Percentiles rank a stretch among this genome's conserved stretches.
These are phyloP conservation scores for Sorghum bicolor DNA, from an alignment of 176 grass and related monocot species.

Conservation along the genomic window Sorghum_bicolor_NCBIv3 NC_012876.2:7796001-7796500, in stretches of 20 bases:
- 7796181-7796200: slow-evolving; percentile 26
- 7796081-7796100: background rate
- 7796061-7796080: background rate
- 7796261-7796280: slow-evolving; percentile 17
- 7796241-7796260: slow-evolving; percentile 5
- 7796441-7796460: slow-evolving; percentile 9
- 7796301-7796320: slow-evolving; percentile 31
- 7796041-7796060: too few species aligned
- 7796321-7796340: slow-evolving; percentile 30
- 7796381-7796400: background rate
- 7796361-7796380: slow-evolving; percentile 13
- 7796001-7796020: too few species aligned
- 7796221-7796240: background rate
- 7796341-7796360: slow-evolving; percentile 31
- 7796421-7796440: background rate
- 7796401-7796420: background rate
- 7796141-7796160: slow-evolving; percentile 14
- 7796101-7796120: slow-evolving; percentile 4
- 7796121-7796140: slow-evolving; percentile 33
- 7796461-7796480: background rate
- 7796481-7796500: background rate
- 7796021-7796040: too few species aligned
- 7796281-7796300: slow-evolving; percentile 19
- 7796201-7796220: slow-evolving; percentile 24
- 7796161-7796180: slow-evolving; percentile 31